Conservation (phyloP, 2,329 filamentous ascomycete genomes). For the Ophiocordyceps camponoti-saundersi region DNA sequence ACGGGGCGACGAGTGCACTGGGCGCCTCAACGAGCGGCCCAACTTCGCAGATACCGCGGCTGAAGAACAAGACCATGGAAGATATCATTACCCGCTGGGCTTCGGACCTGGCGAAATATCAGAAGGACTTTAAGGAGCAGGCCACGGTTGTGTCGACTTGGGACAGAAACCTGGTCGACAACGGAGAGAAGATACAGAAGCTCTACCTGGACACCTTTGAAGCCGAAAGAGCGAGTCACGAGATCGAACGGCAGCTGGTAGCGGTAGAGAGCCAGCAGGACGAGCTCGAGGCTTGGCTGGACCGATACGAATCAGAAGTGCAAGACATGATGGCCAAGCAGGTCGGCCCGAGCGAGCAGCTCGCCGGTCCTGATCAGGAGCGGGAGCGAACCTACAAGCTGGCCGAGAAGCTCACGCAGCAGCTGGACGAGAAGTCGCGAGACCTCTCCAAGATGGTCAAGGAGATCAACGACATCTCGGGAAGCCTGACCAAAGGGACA, state of each 20-base stretch:
- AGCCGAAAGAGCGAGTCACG: constrained; percentile 78
- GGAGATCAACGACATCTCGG: constrained; percentile 89
- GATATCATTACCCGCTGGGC: constrained; percentile 97
- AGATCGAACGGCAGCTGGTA: constrained; percentile 82
- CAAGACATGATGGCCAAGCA: constrained; percentile 74
- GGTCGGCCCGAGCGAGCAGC: constrained; percentile 55
- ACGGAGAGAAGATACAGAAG: constrained; percentile 87
- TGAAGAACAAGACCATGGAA: constrained; percentile 98
- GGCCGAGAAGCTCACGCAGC: constrained; percentile 81
- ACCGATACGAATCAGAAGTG: constrained; percentile 82
- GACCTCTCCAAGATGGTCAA: constrained; percentile 93
- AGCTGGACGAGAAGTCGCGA: constrained; percentile 83
- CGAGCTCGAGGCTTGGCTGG: constrained; percentile 74
- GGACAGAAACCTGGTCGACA: constrained; percentile 86
- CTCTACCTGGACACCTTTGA: constrained; percentile 85
- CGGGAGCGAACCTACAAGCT: constrained; percentile 91
- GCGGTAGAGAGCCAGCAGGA: constrained; percentile 86
- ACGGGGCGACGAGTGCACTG: constrained; percentile 23
- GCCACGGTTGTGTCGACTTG: constrained; percentile 74
- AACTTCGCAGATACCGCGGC: constrained; percentile 65
- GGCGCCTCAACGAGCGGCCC: constrained; percentile 67
- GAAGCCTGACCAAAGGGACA: constrained; percentile 71
- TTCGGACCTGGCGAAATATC: constrained; percentile 84
- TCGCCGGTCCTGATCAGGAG: constrained; percentile 85
- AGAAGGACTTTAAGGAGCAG: constrained; percentile 89